Evolutionary conservation across 2,329 filamentous ascomycete species (phyloP).

Genomic region (Fusarium austroafricanum): DNA sequence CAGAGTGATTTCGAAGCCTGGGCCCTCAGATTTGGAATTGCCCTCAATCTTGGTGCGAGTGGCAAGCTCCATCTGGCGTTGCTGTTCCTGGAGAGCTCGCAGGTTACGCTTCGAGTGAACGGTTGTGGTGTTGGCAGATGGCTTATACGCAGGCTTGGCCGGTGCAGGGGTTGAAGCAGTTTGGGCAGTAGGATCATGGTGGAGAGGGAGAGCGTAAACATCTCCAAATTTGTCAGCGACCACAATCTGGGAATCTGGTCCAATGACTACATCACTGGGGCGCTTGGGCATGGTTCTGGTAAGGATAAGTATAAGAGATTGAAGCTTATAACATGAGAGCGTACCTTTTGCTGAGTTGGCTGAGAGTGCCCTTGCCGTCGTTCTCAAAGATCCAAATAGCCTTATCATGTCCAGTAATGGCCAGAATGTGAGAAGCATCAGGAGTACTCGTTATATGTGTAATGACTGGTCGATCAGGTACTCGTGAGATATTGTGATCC

Average conservation of each 20-base stretch:
- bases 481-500: slow-evolving; percentile 44
- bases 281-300: slow-evolving; percentile 87
- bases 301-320: slow-evolving; percentile 43
- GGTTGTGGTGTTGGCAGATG: slow-evolving; percentile 68
- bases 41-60: slow-evolving; percentile 43
- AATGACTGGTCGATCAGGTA: slow-evolving; percentile 71
- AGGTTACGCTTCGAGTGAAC: slow-evolving; percentile 74
- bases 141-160: slow-evolving; percentile 53
- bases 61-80: slow-evolving; percentile 56
- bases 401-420: slow-evolving; percentile 92
- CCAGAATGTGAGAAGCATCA: slow-evolving; percentile 76
- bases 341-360: slow-evolving; percentile 78
- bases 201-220: slow-evolving; percentile 86
- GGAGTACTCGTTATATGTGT: slow-evolving; percentile 74
- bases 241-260: slow-evolving; percentile 78
- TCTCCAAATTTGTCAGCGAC: slow-evolving; percentile 97
- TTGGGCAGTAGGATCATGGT: slow-evolving; percentile 40
- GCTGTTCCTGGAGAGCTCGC: slow-evolving; percentile 69
- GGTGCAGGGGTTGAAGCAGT: slow-evolving; percentile 25
- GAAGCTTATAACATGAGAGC: not conserved
- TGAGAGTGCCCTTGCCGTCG: slow-evolving; percentile 68
- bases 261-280: slow-evolving; percentile 79
- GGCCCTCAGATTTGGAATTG: slow-evolving; percentile 50
- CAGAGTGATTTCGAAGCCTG: slow-evolving; percentile 78
- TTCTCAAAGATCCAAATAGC: slow-evolving; percentile 84